These are phyloP conservation scores for Cryptosporidium xiaoi DNA, from an alignment of 169 alveolate genomes.

Conservation along the genomic window DNA sequence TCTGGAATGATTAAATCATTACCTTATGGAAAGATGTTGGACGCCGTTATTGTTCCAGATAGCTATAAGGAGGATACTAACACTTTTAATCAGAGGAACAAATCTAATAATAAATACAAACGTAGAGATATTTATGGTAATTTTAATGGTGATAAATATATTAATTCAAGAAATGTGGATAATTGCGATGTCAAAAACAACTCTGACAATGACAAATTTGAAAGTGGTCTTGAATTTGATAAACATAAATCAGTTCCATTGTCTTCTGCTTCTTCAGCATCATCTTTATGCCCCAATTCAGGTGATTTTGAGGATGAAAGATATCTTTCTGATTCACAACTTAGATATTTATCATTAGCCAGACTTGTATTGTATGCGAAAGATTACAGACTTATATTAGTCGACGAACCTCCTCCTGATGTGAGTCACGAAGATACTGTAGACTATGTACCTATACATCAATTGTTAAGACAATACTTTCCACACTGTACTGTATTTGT, in stretches of 20 bases:
- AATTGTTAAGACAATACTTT: conserved; percentile 75
- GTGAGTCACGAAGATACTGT: conserved; percentile 53
- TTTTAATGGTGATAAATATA: background rate
- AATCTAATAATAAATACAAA: background rate
- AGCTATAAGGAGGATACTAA: background rate
- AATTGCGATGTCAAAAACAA: too few species aligned
- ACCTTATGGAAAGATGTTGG: conserved; percentile 57
- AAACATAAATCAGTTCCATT: too few species aligned
- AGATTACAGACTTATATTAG: conserved; percentile 75
- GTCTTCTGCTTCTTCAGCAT: background rate
- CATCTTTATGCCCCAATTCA: background rate
- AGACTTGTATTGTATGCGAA: conserved; percentile 71
- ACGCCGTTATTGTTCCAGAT: conserved; percentile 66
- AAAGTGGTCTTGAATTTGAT: too few species aligned
- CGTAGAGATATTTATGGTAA: too few species aligned
- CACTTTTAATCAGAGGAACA: background rate
- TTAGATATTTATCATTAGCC: conserved; percentile 76
- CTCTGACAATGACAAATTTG: too few species aligned
- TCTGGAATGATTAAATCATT: conserved; percentile 50
- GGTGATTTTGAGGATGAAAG: conserved; percentile 61
- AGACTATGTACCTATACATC: conserved; percentile 66
- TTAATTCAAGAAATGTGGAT: background rate
- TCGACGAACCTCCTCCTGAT: conserved; percentile 81
- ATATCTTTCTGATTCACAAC: conserved; percentile 70
- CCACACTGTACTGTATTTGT: conserved; percentile 78